Evolutionary conservation across 2,329 filamentous ascomycete species (phyloP).

Genomic region (Zarea fungicola): DNA sequence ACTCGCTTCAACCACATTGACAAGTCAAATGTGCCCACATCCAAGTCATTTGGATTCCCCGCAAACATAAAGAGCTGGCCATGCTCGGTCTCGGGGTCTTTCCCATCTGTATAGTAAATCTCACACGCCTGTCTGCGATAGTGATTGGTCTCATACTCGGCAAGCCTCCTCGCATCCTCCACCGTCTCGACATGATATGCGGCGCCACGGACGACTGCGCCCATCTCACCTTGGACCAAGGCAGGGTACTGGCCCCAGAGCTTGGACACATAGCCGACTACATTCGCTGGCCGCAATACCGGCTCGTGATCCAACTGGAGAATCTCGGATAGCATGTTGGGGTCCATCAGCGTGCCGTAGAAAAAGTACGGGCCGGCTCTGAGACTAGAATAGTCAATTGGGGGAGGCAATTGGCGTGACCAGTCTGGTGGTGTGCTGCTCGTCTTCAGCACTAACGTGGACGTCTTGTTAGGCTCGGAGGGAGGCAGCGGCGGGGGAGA

Average conservation of each 20-base stretch:
- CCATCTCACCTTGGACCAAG: background rate
- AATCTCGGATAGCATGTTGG: background rate
- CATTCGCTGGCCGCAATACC: background rate
- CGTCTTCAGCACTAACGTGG: background rate
- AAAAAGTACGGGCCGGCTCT: background rate
- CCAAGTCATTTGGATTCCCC: background rate
- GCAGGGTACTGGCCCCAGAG: conserved; percentile 4
- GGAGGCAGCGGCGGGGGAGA: too few relatives aligned
- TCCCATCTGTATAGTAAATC: background rate
- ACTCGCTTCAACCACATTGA: background rate
- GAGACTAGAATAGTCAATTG: background rate
- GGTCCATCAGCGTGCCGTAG: conserved; percentile 3
- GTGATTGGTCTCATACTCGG: background rate
- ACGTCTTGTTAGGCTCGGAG: background rate
- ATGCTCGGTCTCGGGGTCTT: background rate
- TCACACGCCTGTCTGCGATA: background rate
- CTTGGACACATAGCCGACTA: background rate
- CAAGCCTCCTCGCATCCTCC: background rate
- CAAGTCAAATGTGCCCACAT: background rate
- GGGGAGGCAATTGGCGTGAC: background rate
- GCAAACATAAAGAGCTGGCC: background rate
- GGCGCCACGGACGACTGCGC: background rate
- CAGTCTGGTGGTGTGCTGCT: background rate
- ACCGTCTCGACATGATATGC: background rate
- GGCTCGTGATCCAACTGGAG: background rate